A percentile compares a stretch with the other conserved stretches of the same genome.
phyloP scores from a whole-genome alignment of 2,329 filamentous ascomycete species.

The Pleoardoris graminearum region DNA sequence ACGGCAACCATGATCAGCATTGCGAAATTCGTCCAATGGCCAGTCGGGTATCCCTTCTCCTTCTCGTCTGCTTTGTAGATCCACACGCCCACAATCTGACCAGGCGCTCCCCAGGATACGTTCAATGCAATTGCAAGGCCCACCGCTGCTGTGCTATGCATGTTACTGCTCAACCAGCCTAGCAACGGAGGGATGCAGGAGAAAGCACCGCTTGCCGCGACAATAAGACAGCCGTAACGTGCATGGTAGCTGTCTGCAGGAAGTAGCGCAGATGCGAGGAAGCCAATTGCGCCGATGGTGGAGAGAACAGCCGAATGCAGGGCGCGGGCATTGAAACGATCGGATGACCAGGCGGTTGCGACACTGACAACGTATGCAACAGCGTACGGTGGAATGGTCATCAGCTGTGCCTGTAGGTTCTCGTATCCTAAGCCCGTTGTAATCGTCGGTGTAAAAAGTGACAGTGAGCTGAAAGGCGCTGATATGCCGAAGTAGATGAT shows the following conservation, averaged over 20 bases:
- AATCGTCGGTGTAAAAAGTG: slow-evolving; percentile 66
- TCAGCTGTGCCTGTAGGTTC: slow-evolving; percentile 63
- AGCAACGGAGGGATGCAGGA: slow-evolving; percentile 70
- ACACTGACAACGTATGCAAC: slow-evolving; percentile 60
- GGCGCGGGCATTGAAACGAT: slow-evolving; percentile 45
- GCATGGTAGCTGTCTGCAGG: slow-evolving; percentile 61
- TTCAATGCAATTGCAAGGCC: slow-evolving; percentile 73
- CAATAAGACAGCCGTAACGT: slow-evolving; percentile 71
- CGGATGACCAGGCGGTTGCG: slow-evolving; percentile 22
- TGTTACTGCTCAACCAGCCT: slow-evolving; percentile 71
- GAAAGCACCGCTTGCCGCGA: slow-evolving; percentile 69
- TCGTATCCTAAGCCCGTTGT: slow-evolving; percentile 60
- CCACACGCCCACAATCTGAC: slow-evolving; percentile 74
- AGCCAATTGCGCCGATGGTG: slow-evolving; percentile 56
- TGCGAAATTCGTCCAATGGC: slow-evolving; percentile 64
- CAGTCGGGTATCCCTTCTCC: slow-evolving; percentile 66
- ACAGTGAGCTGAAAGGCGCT: slow-evolving; percentile 46
- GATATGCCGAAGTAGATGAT: slow-evolving; percentile 37
- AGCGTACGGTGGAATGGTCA: slow-evolving; percentile 69
- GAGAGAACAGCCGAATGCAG: slow-evolving; percentile 52
- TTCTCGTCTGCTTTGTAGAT: slow-evolving; percentile 70
- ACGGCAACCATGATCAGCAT: slow-evolving; percentile 8
- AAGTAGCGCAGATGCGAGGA: slow-evolving; percentile 66
- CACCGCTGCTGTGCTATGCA: slow-evolving; percentile 65
- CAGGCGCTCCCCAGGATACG: slow-evolving; percentile 67